phyloP scores from a whole-genome alignment of 768 basidiomycete species.

The Nidularia sp. region DNA sequence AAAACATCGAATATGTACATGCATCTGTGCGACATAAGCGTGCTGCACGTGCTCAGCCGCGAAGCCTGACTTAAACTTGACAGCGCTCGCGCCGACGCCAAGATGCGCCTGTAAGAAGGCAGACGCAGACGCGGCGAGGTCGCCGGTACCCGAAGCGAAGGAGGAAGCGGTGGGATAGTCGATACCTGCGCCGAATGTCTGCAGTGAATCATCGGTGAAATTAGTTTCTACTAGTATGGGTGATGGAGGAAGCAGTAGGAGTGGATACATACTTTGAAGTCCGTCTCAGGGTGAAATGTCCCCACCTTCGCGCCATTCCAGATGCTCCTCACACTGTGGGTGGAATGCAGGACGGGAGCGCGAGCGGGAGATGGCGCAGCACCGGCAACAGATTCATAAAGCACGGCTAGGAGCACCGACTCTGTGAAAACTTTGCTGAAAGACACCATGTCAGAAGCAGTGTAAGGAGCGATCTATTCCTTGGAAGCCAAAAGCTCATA shows the following conservation, averaged over 20 bases:
- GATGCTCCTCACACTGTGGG: not conserved
- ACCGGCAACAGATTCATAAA: not conserved
- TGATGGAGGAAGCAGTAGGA: not conserved
- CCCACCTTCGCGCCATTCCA: not conserved
- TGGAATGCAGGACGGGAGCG: not conserved
- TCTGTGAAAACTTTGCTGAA: too few species aligned
- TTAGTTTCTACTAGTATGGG: not conserved
- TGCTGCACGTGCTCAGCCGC: not conserved
- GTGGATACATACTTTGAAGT: not conserved
- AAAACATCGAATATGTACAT: not conserved
- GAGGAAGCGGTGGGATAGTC: not conserved
- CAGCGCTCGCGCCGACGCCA: not conserved
- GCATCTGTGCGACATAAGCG: not conserved
- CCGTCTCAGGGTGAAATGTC: slow-evolving; percentile 1
- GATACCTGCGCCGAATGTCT: not conserved
- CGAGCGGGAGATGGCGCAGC: not conserved
- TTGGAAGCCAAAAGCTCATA: too few species aligned
- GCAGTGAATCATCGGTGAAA: not conserved
- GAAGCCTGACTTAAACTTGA: not conserved
- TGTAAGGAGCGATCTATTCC: too few species aligned
- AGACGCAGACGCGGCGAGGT: not conserved
- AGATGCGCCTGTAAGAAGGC: not conserved
- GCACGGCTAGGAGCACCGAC: too few species aligned
- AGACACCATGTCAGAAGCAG: too few species aligned
- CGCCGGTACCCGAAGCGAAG: not conserved